A percentile compares a stretch with the other conserved stretches of the same genome.
Conservation (phyloP, 495 filamentous ascomycete genomes). For the Physcia stellaris region DNA sequence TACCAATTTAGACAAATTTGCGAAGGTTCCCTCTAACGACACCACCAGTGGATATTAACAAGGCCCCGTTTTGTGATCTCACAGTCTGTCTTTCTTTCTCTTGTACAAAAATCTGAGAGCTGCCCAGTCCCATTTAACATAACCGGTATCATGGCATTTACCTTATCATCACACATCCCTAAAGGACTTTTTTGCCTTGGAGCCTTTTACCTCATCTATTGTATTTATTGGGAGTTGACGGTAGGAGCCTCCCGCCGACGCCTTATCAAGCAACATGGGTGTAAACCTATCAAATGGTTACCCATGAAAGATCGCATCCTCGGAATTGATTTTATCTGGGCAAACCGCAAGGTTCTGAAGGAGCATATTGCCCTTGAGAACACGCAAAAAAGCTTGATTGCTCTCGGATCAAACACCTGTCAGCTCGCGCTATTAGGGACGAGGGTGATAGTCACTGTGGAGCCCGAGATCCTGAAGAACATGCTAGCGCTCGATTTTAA, state of each 20-base stretch:
- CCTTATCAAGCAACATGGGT: conserved; percentile 10
- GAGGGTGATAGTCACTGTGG: conserved; percentile 33
- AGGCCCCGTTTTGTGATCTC: no score
- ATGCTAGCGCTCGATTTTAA: conserved; percentile 45
- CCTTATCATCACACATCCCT: no score
- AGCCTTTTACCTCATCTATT: not conserved
- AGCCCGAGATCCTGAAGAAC: conserved; percentile 50
- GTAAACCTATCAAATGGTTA: conserved; percentile 3
- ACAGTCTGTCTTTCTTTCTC: no score
- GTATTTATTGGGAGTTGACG: conserved; percentile 1
- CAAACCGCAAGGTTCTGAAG: conserved; percentile 18
- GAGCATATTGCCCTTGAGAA: conserved; percentile 22
- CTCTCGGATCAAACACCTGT: conserved; percentile 12
- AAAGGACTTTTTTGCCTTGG: not conserved
- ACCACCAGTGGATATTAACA: no score
- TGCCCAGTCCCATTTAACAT: no score
- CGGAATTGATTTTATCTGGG: conserved; percentile 16
- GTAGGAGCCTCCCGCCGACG: conserved; percentile 1
- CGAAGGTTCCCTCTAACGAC: no score
- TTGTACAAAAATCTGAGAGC: no score
- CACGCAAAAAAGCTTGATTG: conserved; percentile 13
- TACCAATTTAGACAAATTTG: no score
- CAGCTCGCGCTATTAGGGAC: conserved; percentile 16
- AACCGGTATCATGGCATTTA: no score
- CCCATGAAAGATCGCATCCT: conserved; percentile 7